A percentile compares a stretch with the other conserved stretches of the same genome.
Evolutionary conservation across 2,329 filamentous ascomycete genomes (phyloP).

Genomic region (Eurotiales sp.): DNA sequence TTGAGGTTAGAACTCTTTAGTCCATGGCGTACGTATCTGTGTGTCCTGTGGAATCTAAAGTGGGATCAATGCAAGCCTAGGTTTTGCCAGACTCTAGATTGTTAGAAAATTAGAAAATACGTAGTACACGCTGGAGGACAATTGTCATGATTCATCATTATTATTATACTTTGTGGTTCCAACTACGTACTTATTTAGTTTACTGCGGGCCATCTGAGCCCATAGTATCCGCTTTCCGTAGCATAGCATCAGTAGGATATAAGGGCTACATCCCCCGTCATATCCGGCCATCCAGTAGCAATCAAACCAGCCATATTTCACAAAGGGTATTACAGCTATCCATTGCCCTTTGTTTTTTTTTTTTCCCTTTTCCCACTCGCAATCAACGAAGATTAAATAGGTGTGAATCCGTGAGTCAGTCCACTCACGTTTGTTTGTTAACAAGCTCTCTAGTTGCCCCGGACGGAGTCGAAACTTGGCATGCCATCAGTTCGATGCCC

Average conservation of each 20-base stretch:
- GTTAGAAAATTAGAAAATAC: too few relatives aligned
- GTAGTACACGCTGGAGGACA: too few relatives aligned
- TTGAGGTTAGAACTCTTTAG: not conserved
- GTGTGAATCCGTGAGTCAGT: not conserved
- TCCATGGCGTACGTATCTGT: too few relatives aligned
- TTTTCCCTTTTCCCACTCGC: too few relatives aligned
- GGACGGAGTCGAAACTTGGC: too few relatives aligned
- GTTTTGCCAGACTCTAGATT: too few relatives aligned
- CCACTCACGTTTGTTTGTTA: not conserved
- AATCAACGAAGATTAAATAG: not conserved
- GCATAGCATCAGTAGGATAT: too few relatives aligned
- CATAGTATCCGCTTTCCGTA: too few relatives aligned
- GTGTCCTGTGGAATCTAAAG: too few relatives aligned
- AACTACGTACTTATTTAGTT: not conserved
- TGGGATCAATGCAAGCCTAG: too few relatives aligned
- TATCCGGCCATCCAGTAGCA: not conserved
- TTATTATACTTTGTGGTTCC: too few relatives aligned
- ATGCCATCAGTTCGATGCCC: not conserved
- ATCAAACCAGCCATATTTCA: not conserved
- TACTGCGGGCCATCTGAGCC: too few relatives aligned
- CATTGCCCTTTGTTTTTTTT: not conserved
- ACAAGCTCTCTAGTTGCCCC: not conserved
- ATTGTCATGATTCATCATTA: conserved; percentile 3
- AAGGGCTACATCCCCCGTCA: not conserved
- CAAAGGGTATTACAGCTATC: conserved; percentile 1